phyloP scores from a whole-genome alignment of 2,329 filamentous ascomycete species.

The Penicillium vulpinum region DNA sequence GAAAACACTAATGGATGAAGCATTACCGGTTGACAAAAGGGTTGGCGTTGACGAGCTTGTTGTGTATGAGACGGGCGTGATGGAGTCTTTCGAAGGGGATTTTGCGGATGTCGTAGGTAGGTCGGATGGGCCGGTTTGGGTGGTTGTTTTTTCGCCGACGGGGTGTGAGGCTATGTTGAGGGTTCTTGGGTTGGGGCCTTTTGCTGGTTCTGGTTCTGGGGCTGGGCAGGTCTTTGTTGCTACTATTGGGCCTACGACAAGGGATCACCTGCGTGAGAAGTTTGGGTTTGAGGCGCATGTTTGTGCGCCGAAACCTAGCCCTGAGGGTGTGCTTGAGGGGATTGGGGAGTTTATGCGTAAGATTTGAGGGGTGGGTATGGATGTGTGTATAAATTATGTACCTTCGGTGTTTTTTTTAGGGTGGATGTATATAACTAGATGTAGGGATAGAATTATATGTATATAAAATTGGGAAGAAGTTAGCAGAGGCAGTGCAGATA shows the following conservation, averaged over 20 bases:
- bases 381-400: neutral
- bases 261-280: constrained; percentile 62
- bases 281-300: constrained; percentile 50
- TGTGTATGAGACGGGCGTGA: constrained; percentile 83
- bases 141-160: constrained; percentile 59
- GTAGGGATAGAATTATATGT: neutral
- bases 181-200: constrained; percentile 48
- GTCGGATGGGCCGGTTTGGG: constrained; percentile 30
- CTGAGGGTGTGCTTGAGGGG: constrained; percentile 71
- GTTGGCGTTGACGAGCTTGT: constrained; percentile 75
- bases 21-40: constrained; percentile 48
- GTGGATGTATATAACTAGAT: neutral
- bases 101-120: constrained; percentile 57
- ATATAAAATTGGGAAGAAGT: neutral
- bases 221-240: constrained; percentile 60
- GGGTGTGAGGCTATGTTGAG: constrained; percentile 63
- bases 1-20: constrained; percentile 65
- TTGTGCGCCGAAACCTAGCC: constrained; percentile 79
- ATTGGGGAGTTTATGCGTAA: constrained; percentile 56
- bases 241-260: constrained; percentile 92
- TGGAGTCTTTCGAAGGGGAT: constrained; percentile 71
- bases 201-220: neutral
- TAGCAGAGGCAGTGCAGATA: neutral
- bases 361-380: neutral
- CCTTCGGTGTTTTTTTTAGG: neutral